Conservation (phyloP, 805 yeast genomes). For the Myxozyma nipponensis region DNA sequence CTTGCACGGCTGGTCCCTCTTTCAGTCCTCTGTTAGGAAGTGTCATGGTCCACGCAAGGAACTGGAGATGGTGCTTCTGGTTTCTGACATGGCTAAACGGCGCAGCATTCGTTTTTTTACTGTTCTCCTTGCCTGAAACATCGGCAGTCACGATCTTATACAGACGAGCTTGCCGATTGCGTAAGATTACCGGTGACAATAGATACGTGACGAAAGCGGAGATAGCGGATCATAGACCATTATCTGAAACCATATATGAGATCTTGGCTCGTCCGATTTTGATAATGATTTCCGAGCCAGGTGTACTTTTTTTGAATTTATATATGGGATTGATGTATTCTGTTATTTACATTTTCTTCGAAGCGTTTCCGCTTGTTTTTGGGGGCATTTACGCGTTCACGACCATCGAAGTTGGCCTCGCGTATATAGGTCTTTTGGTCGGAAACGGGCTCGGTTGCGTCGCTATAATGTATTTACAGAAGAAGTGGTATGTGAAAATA, state of each 20-base stretch:
- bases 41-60: constrained; percentile 44
- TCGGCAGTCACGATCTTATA: constrained; percentile 45
- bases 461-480: constrained; percentile 4
- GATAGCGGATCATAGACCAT: neutral
- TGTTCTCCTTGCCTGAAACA: constrained; percentile 51
- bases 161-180: constrained; percentile 49
- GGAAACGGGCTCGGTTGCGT: constrained; percentile 46
- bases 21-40: constrained; percentile 57
- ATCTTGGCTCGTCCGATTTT: constrained; percentile 41
- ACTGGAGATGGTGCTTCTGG: constrained; percentile 45
- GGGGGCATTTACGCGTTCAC: constrained; percentile 46
- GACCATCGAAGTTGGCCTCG: constrained; percentile 45
- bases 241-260: constrained; percentile 26
- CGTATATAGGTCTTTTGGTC: constrained; percentile 46
- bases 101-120: constrained; percentile 37
- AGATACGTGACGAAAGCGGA: constrained; percentile 42
- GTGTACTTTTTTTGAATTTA: constrained; percentile 49
- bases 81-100: constrained; percentile 40
- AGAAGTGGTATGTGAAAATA: constrained; percentile 8
- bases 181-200: constrained; percentile 47
- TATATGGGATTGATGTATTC: constrained; percentile 54
- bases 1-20: constrained; percentile 52
- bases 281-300: constrained; percentile 53
- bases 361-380: constrained; percentile 59
- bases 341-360: constrained; percentile 53